Conservation (phyloP, 179 eudicot species). For the Beta corolliflora region DNA sequence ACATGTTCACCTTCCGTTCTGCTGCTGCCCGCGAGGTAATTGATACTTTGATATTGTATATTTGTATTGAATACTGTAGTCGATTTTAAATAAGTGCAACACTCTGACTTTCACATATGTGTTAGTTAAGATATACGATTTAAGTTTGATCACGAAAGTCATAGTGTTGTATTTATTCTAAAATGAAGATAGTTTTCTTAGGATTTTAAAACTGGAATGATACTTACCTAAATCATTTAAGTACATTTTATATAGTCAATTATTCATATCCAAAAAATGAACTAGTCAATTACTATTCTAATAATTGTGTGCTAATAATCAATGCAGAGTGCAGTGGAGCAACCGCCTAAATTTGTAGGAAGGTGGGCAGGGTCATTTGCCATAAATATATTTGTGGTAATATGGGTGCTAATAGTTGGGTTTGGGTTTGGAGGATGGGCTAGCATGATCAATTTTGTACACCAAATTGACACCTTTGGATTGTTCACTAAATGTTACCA, state of each 20-base stretch:
- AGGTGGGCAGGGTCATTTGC: slow-evolving; percentile 41
- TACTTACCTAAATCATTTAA: no score
- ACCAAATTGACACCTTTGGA: slow-evolving; percentile 43
- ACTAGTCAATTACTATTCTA: not conserved
- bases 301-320: not conserved
- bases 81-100: no score
- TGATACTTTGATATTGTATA: not conserved
- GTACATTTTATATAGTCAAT: no score
- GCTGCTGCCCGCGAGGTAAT: slow-evolving; percentile 49
- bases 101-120: no score
- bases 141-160: no score
- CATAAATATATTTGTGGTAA: slow-evolving; percentile 31
- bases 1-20: slow-evolving; percentile 46
- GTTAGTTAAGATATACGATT: not conserved
- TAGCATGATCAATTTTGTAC: slow-evolving; percentile 43
- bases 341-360: slow-evolving; percentile 40
- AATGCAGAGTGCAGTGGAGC: slow-evolving; percentile 42
- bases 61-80: no score
- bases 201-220: not conserved
- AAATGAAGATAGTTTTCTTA: no score
- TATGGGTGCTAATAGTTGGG: slow-evolving; percentile 40
- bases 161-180: no score
- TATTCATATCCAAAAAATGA: no score
- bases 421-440: slow-evolving; percentile 49
- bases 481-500: slow-evolving; percentile 43